Evolutionary conservation across 106 monocot species (phyloP), one percentile per base, ranked within the genome.

Genomic region (Narthecium ossifragum): DNA sequence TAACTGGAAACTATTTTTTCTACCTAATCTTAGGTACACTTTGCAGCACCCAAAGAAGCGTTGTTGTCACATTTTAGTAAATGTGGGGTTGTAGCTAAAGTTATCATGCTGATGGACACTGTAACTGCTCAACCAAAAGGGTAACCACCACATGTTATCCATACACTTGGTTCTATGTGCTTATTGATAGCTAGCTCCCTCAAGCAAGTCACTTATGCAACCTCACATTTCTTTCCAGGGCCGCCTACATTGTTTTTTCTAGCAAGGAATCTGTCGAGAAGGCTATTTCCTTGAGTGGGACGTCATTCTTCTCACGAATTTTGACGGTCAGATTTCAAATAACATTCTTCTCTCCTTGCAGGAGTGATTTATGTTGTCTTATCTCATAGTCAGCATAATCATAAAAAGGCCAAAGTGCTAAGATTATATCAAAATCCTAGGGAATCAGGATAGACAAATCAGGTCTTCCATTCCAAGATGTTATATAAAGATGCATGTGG

Each of bases 51-150:
- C 31, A 88, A 69, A 67, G 92, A 93, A 73, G 76, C 73, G 26
- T 64, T 93, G n/a, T 39, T 74, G 28, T 61, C 68, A 47, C 81
- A 93, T 71, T 93, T 93, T 49, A 32, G 53, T 26, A 76, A 74
- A 51, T 93, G 84, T 66, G 92, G 92, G 26, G 10, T 57, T 18
- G 46, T 93, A 64, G 56, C 50, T 57, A 85, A 82, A 71, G 76
- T 82, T 22, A 34, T 74, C 31, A 62, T 85, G 23, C 66, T 85
- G 38, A 85, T 55, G 14, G 74, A 93, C 51, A 46, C 71, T 8
- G 40, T 88, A 32, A 85, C 88, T 60, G 92, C 65, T 68, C 70
- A 78, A 66, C 85, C 81, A 34, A 88, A 85, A 75, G 92, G 92
- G 92, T 92, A 86, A 17, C 28, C 14, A n/a, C 46, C 22, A 24